Conservation (phyloP, 139 green algal species). For the Coelastrella sp. region DNA sequence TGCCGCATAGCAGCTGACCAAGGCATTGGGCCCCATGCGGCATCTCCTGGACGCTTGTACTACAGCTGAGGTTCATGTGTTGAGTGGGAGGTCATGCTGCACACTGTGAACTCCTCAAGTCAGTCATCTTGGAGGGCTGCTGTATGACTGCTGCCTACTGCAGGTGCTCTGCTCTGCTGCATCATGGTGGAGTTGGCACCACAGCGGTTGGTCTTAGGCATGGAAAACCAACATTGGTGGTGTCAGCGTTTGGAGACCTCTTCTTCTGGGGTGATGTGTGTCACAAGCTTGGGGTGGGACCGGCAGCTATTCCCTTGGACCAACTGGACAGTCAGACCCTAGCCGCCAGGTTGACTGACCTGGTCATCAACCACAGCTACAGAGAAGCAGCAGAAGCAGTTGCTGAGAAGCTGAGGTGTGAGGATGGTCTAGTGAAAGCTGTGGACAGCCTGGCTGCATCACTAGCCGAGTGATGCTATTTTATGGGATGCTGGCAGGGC, state of each 20-base stretch:
- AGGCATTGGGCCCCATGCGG: too few species aligned
- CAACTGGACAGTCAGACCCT: not conserved
- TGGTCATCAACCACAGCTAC: not conserved
- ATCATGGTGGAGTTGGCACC: conserved; percentile 45
- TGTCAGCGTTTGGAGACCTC: conserved; percentile 35
- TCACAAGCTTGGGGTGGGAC: conserved; percentile 24
- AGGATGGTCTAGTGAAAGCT: conserved; percentile 26
- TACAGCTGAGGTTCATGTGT: too few species aligned
- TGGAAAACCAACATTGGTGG: conserved; percentile 12
- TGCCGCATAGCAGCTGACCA: too few species aligned
- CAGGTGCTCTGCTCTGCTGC: conserved; percentile 40
- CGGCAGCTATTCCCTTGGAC: conserved; percentile 7
- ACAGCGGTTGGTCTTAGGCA: conserved; percentile 17
- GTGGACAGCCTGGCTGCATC: conserved; percentile 1
- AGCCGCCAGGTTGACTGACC: not conserved
- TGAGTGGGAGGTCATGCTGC: too few species aligned
- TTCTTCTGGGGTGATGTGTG: conserved; percentile 44
- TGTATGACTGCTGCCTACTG: not conserved
- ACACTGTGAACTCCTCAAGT: too few species aligned
- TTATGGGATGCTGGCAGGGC: too few species aligned
- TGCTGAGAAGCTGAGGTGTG: not conserved
- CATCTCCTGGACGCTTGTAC: too few species aligned
- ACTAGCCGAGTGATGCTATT: not conserved
- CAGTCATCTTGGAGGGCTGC: too few species aligned
- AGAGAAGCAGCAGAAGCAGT: not conserved